Evolutionary conservation across 306 rosid genomes (phyloP), one percentile per base, ranked within the genome.

Genomic region (Rosa chinensis): DNA sequence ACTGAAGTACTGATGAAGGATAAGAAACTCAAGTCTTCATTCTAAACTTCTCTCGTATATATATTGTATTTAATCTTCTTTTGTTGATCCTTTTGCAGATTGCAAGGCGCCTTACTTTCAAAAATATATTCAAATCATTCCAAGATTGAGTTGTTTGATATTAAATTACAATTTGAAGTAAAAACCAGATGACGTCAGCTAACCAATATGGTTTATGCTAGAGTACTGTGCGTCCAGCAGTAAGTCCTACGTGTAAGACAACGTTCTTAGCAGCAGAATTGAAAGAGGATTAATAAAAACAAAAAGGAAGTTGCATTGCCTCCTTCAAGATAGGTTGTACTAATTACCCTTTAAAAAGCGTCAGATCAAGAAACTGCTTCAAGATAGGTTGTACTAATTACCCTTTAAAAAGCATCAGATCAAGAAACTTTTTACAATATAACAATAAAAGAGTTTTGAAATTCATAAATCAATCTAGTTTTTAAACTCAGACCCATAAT

Each of bases 171-270:
- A 37, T 55, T 35, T 40, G 77, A 73, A 73, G 66, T 39, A 40
- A 42, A 32, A 58, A 39, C 14, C 7, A 23, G 25, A 74, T 74
- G 39, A 74, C 56, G 49, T 56, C 47, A 59, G 70, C 78, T 44
- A 42, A 40, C 14, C 23, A 16, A 74, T 20, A 4, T 73, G 67
- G 52, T 39, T 63, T 73, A 13, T 53, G 39, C 62, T 52, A 5
- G 67, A 72, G 21, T 61, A 11, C 25, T 74, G 14, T 40, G 48
- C 10, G 78, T 58, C 78, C 56, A 75, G 70, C 56, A 75, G 49
- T 21, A 75, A 75, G 43, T 75, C 14, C 78, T 42, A 66, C 55
- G 48, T 43, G 78, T 58, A 75, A 43, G 78, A 75, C 78, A 75
- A 59, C 47, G 10, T 23, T 59, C 42, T 23, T 56, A 53, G 67